A percentile compares a stretch with the other conserved stretches of the same genome.
These are phyloP conservation scores for Rhizopus microsporus DNA, from an alignment of 371 early-diverging fungal species.

Conservation along the genomic window DNA sequence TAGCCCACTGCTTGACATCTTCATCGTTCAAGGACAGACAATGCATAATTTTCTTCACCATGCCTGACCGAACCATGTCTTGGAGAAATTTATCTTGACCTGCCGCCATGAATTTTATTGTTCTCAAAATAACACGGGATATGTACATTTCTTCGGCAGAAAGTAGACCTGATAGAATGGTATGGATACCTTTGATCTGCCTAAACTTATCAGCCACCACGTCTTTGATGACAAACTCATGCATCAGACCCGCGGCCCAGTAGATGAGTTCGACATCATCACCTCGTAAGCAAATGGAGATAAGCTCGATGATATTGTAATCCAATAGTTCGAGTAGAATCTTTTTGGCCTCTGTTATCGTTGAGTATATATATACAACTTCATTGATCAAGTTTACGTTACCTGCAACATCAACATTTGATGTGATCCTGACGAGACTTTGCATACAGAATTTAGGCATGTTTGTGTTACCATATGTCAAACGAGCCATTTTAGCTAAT, in stretches of 20 bases:
- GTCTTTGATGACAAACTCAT: conserved; percentile 78
- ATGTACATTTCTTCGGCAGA: conserved; percentile 67
- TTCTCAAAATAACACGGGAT: conserved; percentile 71
- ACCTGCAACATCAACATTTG: conserved; percentile 57
- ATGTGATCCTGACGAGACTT: conserved; percentile 74
- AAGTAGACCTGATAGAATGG: conserved; percentile 57
- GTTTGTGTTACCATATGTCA: conserved; percentile 78
- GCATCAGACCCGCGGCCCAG: conserved; percentile 81
- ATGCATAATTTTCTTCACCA: conserved; percentile 62
- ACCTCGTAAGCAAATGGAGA: conserved; percentile 69
- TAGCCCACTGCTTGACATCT: conserved; percentile 76
- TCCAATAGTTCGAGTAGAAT: conserved; percentile 61
- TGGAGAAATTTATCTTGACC: conserved; percentile 53
- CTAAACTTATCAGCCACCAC: conserved; percentile 62
- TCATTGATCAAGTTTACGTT: not conserved
- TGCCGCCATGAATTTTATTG: conserved; percentile 70
- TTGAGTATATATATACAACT: not conserved
- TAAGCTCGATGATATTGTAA: conserved; percentile 66
- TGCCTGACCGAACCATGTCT: conserved; percentile 61
- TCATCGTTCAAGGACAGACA: conserved; percentile 71
- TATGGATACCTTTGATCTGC: conserved; percentile 61
- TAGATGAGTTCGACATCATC: conserved; percentile 82
- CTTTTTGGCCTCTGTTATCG: conserved; percentile 32
- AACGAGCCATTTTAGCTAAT: conserved; percentile 68
- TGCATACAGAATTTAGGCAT: conserved; percentile 86